Evolutionary conservation across 805 yeast species (phyloP), one percentile per base, ranked within the genome.

Genomic region (Hanseniaspora clermontiae): DNA sequence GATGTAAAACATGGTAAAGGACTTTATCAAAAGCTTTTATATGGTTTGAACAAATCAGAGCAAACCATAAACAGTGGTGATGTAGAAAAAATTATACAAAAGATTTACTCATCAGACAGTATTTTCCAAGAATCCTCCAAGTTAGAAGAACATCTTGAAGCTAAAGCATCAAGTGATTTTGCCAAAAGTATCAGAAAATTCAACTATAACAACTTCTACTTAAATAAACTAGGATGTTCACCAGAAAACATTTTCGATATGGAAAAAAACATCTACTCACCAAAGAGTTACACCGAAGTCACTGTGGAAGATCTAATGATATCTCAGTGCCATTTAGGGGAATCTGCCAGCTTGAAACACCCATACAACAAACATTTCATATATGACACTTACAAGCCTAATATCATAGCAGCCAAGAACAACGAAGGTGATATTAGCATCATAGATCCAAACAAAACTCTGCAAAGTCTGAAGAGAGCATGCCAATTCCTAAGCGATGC

Each of bases 311-410:
- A 81, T 57, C 75, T 93, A 54, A 68, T 91, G 69, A 91, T 96
- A 3, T 87, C 97, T 0, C 97, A 96, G 53, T 91, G 91, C 48
- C 98, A 93, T 69, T 73, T 93, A 62, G 98, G 98, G 32, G 97
- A 91, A 63, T 78, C 95, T n/a, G 83, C 80, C 38, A 74, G 84
- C 3, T 73, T 83, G 59, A 84, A 83, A 80, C 81, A 95, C 62
- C 81, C 89, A 10, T 77, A 84, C 31, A 87, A 90, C 52, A 91
- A 89, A 69, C 90, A 95, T 11, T 93, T 76, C 68, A 77, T 91
- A 47, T 84, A 84, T 65, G 98, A 97, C 56, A 84, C 79, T 60
- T 88, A 93, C 64, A 83, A 87, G 59, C 57, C 57, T 36, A 24
- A 53, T 24, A 19, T 24, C 9, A 43, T 37, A 17, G 15, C 34